These are phyloP conservation scores for Boletus albobrunnescens DNA, from an alignment of 1,284 basidiomycete species.

Conservation along the genomic window DNA sequence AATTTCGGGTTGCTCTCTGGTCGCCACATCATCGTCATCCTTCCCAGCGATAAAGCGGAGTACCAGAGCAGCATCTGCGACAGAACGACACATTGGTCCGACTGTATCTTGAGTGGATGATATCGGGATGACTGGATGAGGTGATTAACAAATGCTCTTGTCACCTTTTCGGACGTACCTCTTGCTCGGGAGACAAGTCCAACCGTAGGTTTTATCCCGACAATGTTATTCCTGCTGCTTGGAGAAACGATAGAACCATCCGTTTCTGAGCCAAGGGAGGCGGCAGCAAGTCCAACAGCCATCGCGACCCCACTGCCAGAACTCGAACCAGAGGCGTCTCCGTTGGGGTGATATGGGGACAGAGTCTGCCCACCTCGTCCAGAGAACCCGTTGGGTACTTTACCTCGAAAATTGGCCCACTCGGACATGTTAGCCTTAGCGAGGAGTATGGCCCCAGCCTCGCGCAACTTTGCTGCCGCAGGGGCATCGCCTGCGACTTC, in stretches of 20 bases:
- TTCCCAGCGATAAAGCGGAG: constrained; percentile 44
- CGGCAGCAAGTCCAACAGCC: constrained; percentile 48
- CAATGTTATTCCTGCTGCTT: constrained; percentile 42
- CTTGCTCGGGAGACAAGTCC: constrained; percentile 49
- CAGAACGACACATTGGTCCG: constrained; percentile 46
- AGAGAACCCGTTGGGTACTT: constrained; percentile 46
- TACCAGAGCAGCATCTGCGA: constrained; percentile 44
- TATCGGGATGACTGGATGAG: constrained; percentile 44
- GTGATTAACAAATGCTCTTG: neutral
- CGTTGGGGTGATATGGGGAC: constrained; percentile 47
- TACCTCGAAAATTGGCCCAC: constrained; percentile 48
- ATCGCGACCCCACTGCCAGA: constrained; percentile 49
- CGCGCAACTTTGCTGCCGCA: constrained; percentile 54
- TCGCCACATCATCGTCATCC: constrained; percentile 44
- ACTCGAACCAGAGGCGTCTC: constrained; percentile 48
- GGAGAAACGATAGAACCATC: constrained; percentile 47
- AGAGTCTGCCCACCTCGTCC: constrained; percentile 50
- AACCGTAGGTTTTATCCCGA: constrained; percentile 52
- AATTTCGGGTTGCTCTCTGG: constrained; percentile 39
- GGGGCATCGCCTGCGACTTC: constrained; percentile 61
- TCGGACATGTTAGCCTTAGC: constrained; percentile 50
- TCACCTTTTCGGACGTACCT: constrained; percentile 27
- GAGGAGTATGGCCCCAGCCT: constrained; percentile 52
- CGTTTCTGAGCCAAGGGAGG: constrained; percentile 50
- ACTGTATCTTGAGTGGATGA: constrained; percentile 49